Percentiles rank a stretch among this genome's conserved stretches.
Conservation (phyloP, 352 stramenopile genomes). For the Pythium phragmitis region DNA sequence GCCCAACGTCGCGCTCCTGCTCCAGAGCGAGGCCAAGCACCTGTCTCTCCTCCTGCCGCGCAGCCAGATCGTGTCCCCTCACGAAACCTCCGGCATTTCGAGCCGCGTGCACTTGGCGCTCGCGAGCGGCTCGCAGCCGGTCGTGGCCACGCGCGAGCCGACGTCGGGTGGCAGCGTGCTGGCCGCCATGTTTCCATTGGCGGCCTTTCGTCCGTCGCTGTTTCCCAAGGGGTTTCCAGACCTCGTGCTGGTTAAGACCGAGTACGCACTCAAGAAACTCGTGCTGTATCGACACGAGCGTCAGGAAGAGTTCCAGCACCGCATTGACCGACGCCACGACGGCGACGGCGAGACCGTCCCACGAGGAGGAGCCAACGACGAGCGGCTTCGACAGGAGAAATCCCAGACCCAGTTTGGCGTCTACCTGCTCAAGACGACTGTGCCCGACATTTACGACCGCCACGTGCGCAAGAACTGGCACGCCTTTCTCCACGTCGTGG, state of each 20-base stretch:
- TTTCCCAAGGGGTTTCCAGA: constrained; percentile 49
- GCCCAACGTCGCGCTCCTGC: constrained; percentile 18
- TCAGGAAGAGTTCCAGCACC: constrained; percentile 44
- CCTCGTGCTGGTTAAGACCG: constrained; percentile 61
- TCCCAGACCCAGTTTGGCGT: constrained; percentile 58
- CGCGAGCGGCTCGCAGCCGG: constrained; percentile 20
- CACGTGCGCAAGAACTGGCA: constrained; percentile 67
- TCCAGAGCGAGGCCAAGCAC: constrained; percentile 34
- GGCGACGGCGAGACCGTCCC: constrained; percentile 7
- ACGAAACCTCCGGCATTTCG: constrained; percentile 31
- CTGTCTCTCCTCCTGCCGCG: constrained; percentile 56
- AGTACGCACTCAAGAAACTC: constrained; percentile 58
- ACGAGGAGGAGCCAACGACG: constrained; percentile 13
- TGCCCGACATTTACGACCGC: constrained; percentile 63
- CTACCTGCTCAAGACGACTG: constrained; percentile 54
- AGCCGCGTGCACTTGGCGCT: constrained; percentile 50
- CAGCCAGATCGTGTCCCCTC: constrained; percentile 42
- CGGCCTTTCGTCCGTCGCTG: constrained; percentile 25
- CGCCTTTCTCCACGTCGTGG: constrained; percentile 69
- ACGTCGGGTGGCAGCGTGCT: constrained; percentile 30
- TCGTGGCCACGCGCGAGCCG: constrained; percentile 6
- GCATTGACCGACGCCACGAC: constrained; percentile 26
- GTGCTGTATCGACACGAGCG: constrained; percentile 51
- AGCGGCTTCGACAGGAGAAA: constrained; percentile 27
- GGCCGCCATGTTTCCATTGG: constrained; percentile 38